Base-by-base conservation (phyloP, 805 yeast species). In the Tetrapisispora namnaoensis region DNA sequence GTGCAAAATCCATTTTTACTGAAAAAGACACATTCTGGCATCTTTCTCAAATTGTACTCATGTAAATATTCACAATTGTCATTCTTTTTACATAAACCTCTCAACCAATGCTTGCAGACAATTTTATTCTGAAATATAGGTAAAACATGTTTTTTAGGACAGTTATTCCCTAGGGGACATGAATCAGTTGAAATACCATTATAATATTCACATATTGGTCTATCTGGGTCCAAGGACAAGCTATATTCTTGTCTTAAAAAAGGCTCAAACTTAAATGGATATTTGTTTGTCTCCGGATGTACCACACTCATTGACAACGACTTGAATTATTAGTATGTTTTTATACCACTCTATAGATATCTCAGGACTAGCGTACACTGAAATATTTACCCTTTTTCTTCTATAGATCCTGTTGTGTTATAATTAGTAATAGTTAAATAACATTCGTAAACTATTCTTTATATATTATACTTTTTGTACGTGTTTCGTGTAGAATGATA, bases 81-180 rank as follows among this genome's bases (percentile, higher is more conserved):
- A 45, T 95, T 95, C 72, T 91, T 91, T 69, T 93, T 93, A 69
- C 99, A 93, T 35, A 93, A 76, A 0, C 99, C 99, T 55, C 97
- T 78, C 35, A 93, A 77, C 99, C 99, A 93, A 71, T 93, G 97
- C 73, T 93, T 91, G 66, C 99, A 93, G 4, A 93, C 99, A 47
- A 93, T 87, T 64, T 84, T 83, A 64, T 83, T 83, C 47, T 76
- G 72, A 60, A 78, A 80, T 43, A 75, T 76, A 46, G 78, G 80
- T 46, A 79, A 77, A 34, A 83, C 83, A 68, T 91, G 98, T 61
- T 89, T 86, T 68, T 86, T 82, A 20, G 90, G 90, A 63, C 98
- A 91, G 44, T 75, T 75, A n/a, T 75, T 71, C 8, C 97, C 96
- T 51, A 82, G 73, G 2, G 97, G 96, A 67, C 98, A 91, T 16